Conservation (phyloP, 192 early-diverging fungal genomes). For the Rhizophagus sp. region DNA sequence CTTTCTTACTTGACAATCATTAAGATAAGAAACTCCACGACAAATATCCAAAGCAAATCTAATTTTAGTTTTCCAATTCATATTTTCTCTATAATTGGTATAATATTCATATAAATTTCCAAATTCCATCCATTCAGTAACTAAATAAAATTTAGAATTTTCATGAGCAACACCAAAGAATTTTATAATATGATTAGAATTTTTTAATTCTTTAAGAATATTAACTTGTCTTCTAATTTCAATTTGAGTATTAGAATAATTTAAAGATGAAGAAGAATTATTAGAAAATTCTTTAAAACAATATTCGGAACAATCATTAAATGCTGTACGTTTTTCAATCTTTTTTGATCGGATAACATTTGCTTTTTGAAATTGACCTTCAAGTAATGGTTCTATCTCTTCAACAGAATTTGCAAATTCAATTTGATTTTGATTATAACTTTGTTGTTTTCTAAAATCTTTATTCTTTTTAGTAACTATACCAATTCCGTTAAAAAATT, state of each 20-base stretch:
- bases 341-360: neutral
- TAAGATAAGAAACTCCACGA: slow-evolving; percentile 40
- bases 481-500: neutral
- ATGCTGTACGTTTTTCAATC: neutral
- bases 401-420: neutral
- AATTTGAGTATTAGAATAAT: neutral
- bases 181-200: slow-evolving; percentile 11
- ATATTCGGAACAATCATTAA: neutral
- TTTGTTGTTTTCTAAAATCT: neutral
- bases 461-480: neutral
- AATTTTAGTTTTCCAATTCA: slow-evolving; percentile 31
- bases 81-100: slow-evolving; percentile 20
- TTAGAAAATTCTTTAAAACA: neutral
- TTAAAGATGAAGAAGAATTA: neutral
- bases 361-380: neutral
- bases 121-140: slow-evolving; percentile 37
- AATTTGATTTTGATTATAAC: neutral
- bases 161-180: slow-evolving; percentile 16
- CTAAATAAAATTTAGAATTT: slow-evolving; percentile 38
- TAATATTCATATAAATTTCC: slow-evolving; percentile 45
- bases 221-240: slow-evolving; percentile 10
- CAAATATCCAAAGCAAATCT: slow-evolving; percentile 40
- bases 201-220: slow-evolving; percentile 26
- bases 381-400: neutral
- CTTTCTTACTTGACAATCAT: slow-evolving; percentile 10